Evolutionary conservation across 768 basidiomycete species (phyloP).

Genomic region (Clavulina sp.): DNA sequence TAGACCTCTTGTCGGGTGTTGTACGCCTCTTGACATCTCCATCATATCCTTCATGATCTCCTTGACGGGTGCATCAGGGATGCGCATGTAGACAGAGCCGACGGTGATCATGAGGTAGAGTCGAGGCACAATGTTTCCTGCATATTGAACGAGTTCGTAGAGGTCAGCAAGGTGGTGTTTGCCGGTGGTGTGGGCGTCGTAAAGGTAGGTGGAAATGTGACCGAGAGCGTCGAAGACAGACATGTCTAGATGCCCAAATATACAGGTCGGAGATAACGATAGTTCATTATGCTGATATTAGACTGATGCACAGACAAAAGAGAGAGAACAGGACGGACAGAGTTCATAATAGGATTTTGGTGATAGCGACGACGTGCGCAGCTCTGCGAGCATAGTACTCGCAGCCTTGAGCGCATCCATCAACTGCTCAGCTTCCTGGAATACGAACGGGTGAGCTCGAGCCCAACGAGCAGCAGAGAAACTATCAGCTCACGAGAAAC

Average conservation of each 20-base stretch:
- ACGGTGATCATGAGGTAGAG: slow-evolving; percentile 99
- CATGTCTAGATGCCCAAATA: slow-evolving; percentile 53
- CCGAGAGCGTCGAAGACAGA: slow-evolving; percentile 94
- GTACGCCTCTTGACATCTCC: slow-evolving; percentile 96
- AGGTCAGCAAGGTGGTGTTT: slow-evolving; percentile 95
- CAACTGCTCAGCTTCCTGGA: slow-evolving; percentile 80
- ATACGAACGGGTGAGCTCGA: background rate
- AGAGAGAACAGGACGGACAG: slow-evolving; percentile 32
- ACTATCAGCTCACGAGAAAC: slow-evolving; percentile 1
- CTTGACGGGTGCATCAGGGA: slow-evolving; percentile 90
- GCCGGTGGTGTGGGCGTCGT: slow-evolving; percentile 81
- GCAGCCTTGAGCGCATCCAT: slow-evolving; percentile 99
- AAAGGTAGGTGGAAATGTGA: slow-evolving; percentile 89
- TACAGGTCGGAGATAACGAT: slow-evolving; percentile 3
- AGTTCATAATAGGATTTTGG: slow-evolving; percentile 99
- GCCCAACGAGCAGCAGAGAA: background rate
- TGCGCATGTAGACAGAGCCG: slow-evolving; percentile 97
- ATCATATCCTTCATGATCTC: slow-evolving; percentile 99
- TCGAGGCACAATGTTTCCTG: slow-evolving; percentile 86
- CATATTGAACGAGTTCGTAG: slow-evolving; percentile 99
- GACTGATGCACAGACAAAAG: no score
- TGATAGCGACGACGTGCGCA: slow-evolving; percentile 80
- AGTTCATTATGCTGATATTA: background rate
- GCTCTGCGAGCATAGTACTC: slow-evolving; percentile 91
- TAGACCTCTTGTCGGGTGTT: slow-evolving; percentile 91